Evolutionary conservation across 495 filamentous ascomycete genomes (phyloP).

Genomic region (Aspergillus ellipticus): DNA sequence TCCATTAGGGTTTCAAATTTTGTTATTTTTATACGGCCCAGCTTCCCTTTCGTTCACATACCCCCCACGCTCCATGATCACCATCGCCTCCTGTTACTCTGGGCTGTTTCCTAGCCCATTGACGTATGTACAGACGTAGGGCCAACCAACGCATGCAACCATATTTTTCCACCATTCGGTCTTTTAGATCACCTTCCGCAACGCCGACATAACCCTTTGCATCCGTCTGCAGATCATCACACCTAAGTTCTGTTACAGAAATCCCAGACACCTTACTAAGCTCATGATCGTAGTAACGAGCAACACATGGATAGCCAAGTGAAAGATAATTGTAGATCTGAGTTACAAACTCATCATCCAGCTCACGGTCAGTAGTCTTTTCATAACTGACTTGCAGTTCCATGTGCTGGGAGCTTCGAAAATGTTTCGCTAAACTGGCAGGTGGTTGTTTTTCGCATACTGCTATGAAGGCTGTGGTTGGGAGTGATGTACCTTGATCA

Average conservation of each 20-base stretch:
- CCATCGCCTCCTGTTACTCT: constrained; percentile 51
- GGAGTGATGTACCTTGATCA: background rate
- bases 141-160: constrained; percentile 74
- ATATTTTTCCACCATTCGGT: constrained; percentile 34
- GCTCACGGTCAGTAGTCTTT: constrained; percentile 60
- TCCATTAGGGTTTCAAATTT: background rate
- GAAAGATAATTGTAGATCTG: constrained; percentile 97
- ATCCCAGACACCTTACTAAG: constrained; percentile 73
- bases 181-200: constrained; percentile 36
- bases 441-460: background rate
- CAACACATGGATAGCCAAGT: constrained; percentile 81
- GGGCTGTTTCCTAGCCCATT: constrained; percentile 81
- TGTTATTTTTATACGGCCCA: constrained; percentile 69
- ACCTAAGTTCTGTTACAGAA: constrained; percentile 58
- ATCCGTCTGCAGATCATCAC: constrained; percentile 64
- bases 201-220: constrained; percentile 66
- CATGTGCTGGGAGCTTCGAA: background rate
- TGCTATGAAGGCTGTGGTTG: background rate
- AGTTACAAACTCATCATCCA: constrained; percentile 79
- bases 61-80: constrained; percentile 63
- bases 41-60: constrained; percentile 69
- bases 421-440: background rate
- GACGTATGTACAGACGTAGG: constrained; percentile 71
- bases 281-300: constrained; percentile 77
- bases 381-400: constrained; percentile 49